phyloP scores from a whole-genome alignment of 306 rosid species.

The peach (Prunus persica) region DNA sequence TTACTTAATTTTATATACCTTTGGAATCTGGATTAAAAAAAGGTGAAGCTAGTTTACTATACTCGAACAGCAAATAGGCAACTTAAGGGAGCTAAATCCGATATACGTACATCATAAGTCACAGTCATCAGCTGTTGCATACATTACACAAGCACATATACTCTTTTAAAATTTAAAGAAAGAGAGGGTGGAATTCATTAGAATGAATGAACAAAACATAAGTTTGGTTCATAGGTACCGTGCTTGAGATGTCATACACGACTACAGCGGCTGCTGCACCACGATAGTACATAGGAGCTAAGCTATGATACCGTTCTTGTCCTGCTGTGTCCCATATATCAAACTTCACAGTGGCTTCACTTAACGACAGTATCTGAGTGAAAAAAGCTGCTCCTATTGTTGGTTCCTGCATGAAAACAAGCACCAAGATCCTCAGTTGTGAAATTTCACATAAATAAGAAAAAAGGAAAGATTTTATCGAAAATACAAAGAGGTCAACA shows the following conservation, averaged over 20 bases:
- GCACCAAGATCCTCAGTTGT: slow-evolving; percentile 10
- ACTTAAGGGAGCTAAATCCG: not conserved
- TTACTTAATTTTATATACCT: not conserved
- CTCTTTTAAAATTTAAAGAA: too few relatives aligned
- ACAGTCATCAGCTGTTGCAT: too few relatives aligned
- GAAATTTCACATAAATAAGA: not conserved
- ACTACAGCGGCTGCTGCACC: slow-evolving; percentile 93
- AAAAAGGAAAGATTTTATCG: not conserved
- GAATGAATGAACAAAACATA: not conserved
- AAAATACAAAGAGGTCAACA: not conserved
- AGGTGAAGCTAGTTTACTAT: not conserved
- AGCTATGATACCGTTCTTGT: slow-evolving; percentile 85
- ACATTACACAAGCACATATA: too few relatives aligned
- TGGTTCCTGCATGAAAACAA: slow-evolving; percentile 58
- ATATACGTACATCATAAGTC: too few relatives aligned
- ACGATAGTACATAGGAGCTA: slow-evolving; percentile 94
- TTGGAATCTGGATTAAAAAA: not conserved
- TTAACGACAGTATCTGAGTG: slow-evolving; percentile 73
- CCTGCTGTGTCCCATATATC: slow-evolving; percentile 99
- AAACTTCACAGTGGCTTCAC: slow-evolving; percentile 84
- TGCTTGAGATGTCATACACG: slow-evolving; percentile 69
- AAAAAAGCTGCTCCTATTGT: slow-evolving; percentile 93
- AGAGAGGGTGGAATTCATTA: too few relatives aligned
- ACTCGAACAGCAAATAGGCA: not conserved
- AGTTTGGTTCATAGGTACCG: slow-evolving; percentile 35